Base-by-base conservation (phyloP, 495 filamentous ascomycete genomes). In the Aspergillus sclerotioniger region DNA sequence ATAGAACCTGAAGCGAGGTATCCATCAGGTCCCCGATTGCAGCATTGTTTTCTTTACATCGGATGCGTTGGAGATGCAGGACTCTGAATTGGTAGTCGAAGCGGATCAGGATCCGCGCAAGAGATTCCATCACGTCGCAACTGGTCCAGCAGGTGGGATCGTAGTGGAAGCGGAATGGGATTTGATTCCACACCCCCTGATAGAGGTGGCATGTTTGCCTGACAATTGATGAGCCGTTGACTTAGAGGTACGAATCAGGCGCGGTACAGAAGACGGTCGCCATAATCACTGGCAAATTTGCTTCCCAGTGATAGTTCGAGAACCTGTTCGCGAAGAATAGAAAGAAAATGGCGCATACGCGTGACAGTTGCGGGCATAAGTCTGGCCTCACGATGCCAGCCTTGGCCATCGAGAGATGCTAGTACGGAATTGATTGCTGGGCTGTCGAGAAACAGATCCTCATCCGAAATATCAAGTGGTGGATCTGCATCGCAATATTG, bases 41-140 rank as follows among this genome's bases (percentile, higher is more conserved):
- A 5, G 64, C 57, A 10, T 70, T 67, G 16, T 69, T 69, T 17
- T 71, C 72, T 33, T 75, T 72, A 41, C 76, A 67, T 52, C 82
- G 62, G 7, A 78, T 74, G 15, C 80, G 72, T 44, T 82, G 75
- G 25, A 83, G 61, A 31, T 82, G 70, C 53, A 84, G 82, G 10
- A 76, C 66, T 31, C 77, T 81, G 7, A 77, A 66, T 8, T 76
- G 58, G 54, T 77, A 71, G n/a, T 75, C 74, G 3, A 77, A 66
- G 19, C 71, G 69, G 3, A 73, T 51, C 9, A 56, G 9, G 20
- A 29, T 29, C 15, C 47, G 47, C 8, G 47, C 47, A 1, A 50
- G 47, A 13, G 20, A 50, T 32, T 50, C 47, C 20, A 50, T 50
- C 21, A 29, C 25, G 8, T 50, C 47, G 20, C 17, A 13, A 15